These are phyloP conservation scores for Eucalyptus marginata DNA, from an alignment of 345 rosid genomes.

Conservation along the genomic window DNA sequence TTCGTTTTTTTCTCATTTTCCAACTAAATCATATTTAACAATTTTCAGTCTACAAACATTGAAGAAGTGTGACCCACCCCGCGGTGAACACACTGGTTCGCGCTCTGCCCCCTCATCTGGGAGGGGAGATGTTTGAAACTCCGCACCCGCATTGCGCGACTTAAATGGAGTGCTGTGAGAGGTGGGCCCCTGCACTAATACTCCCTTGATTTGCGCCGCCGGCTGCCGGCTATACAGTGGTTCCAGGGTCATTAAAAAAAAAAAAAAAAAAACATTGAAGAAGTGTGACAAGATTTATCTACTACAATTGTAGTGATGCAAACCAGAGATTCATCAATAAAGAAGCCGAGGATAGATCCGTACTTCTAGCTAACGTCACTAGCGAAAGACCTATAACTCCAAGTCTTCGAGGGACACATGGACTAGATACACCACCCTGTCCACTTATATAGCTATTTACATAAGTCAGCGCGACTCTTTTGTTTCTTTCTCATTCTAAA, in stretches of 20 bases:
- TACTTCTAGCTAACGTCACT: not conserved
- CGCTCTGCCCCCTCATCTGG: too few relatives aligned
- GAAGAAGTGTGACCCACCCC: not conserved
- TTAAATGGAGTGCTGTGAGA: too few relatives aligned
- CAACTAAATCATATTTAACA: not conserved
- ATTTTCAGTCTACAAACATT: not conserved
- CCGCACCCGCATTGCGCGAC: too few relatives aligned
- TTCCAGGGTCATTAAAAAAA: too few relatives aligned
- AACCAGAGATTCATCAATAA: not conserved
- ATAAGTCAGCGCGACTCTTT: not conserved
- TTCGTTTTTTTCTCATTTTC: not conserved
- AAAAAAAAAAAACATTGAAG: not conserved
- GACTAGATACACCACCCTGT: not conserved
- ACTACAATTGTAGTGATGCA: not conserved
- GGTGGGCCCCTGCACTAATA: too few relatives aligned
- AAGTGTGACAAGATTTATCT: not conserved
- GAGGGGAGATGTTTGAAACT: too few relatives aligned
- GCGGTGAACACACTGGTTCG: too few relatives aligned
- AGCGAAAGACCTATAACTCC: not conserved
- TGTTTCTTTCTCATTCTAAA: not conserved
- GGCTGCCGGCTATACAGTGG: too few relatives aligned
- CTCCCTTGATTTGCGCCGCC: too few relatives aligned
- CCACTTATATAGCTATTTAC: not conserved
- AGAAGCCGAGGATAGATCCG: not conserved
- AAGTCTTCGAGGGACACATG: not conserved